Evolutionary conservation across 1,139 yeast species (phyloP).

Genomic region (Hemisphaericaspora xylanilytica): DNA sequence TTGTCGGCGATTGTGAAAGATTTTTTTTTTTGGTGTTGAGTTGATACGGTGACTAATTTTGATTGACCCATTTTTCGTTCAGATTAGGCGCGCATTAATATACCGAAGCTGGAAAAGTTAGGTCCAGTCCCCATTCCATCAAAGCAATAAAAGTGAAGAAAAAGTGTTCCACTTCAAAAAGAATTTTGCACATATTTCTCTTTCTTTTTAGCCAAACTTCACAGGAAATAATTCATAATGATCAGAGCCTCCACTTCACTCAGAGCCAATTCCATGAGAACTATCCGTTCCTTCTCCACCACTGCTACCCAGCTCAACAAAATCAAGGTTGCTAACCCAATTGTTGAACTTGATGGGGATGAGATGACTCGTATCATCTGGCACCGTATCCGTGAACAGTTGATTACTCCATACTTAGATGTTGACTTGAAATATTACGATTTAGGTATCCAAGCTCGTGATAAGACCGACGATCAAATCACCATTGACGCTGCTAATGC

Average conservation of each 20-base stretch:
- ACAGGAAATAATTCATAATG: constrained; percentile 10
- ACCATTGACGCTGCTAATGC: constrained; percentile 77
- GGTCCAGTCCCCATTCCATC: no score
- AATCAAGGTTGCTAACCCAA: constrained; percentile 66
- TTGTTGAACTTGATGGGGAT: constrained; percentile 83
- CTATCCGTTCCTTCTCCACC: constrained; percentile 23
- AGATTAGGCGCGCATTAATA: background rate
- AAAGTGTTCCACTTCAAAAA: background rate
- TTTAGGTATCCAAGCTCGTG: constrained; percentile 68
- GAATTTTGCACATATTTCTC: background rate
- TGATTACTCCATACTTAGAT: constrained; percentile 68
- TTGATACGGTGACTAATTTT: background rate
- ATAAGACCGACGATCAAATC: constrained; percentile 67
- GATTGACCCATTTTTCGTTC: background rate
- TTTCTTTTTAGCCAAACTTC: background rate
- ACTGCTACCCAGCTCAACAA: constrained; percentile 36
- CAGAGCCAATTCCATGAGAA: constrained; percentile 13
- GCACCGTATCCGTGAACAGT: constrained; percentile 68
- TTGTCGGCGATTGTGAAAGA: no score
- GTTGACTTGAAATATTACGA: constrained; percentile 76
- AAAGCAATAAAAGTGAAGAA: no score
- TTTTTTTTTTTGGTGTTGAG: background rate
- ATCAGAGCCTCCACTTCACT: constrained; percentile 15
- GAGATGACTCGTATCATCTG: constrained; percentile 87
- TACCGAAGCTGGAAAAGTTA: background rate